Conservation (phyloP, 306 rosid species). For the Castanea crenata region DNA sequence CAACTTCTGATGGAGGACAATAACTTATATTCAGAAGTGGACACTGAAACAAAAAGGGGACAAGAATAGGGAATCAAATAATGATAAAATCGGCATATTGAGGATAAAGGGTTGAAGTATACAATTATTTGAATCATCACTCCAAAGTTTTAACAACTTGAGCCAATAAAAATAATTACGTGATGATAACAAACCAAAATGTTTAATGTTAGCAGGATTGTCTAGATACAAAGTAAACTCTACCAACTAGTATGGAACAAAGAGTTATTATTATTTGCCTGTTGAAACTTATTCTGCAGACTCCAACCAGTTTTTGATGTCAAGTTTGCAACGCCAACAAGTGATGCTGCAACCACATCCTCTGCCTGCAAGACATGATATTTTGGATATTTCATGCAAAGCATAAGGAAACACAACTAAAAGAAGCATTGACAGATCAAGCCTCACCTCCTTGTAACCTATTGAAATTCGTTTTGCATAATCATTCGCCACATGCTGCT, state of each 20-base stretch:
- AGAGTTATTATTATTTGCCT: conserved; percentile 30
- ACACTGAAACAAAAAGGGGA: conserved; percentile 33
- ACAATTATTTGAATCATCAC: not conserved
- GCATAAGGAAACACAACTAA: not conserved
- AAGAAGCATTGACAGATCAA: not conserved
- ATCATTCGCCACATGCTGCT: conserved; percentile 84
- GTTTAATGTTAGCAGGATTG: too few species aligned
- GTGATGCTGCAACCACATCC: conserved; percentile 45
- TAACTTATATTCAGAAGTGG: conserved; percentile 54
- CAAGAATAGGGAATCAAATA: not conserved
- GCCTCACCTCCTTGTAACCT: conserved; percentile 45
- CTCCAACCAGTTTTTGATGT: conserved; percentile 29
- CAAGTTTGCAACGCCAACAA: conserved; percentile 35
- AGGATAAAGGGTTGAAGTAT: not conserved
- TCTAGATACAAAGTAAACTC: not conserved
- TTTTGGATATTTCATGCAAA: not conserved
- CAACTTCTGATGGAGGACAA: conserved; percentile 55
- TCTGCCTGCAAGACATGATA: conserved; percentile 36
- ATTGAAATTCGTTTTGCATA: conserved; percentile 64
- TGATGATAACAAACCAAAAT: not conserved
- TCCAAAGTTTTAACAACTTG: not conserved
- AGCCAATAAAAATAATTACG: not conserved
- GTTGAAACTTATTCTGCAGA: conserved; percentile 39
- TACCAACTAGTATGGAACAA: not conserved
- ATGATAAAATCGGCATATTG: too few species aligned